These are phyloP conservation scores for Nidularia sp. DNA, from an alignment of 768 basidiomycete genomes.

Conservation along the genomic window DNA sequence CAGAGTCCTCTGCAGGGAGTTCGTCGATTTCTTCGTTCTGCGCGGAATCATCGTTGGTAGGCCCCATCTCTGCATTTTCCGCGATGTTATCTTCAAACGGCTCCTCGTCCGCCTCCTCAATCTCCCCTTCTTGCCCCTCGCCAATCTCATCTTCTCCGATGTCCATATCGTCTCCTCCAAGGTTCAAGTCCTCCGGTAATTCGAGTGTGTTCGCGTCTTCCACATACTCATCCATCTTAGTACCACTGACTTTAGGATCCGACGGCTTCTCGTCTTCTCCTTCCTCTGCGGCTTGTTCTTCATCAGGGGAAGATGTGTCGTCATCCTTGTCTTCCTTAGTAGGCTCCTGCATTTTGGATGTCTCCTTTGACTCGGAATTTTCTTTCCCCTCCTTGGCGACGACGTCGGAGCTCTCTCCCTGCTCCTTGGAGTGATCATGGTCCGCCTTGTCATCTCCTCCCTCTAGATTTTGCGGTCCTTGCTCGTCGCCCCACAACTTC, in stretches of 20 bases:
- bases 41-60: too few species aligned
- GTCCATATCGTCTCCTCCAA: slow-evolving; percentile 41
- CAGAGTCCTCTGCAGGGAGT: too few species aligned
- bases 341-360: slow-evolving; percentile 15
- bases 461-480: slow-evolving; percentile 47
- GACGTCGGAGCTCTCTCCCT: slow-evolving; percentile 58
- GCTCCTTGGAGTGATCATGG: slow-evolving; percentile 53
- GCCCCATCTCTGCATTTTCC: neutral
- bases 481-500: slow-evolving; percentile 94
- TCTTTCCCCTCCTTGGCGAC: slow-evolving; percentile 71
- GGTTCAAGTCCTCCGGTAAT: slow-evolving; percentile 82
- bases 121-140: neutral
- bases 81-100: slow-evolving; percentile 5
- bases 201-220: slow-evolving; percentile 82
- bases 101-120: slow-evolving; percentile 25
- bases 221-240: slow-evolving; percentile 71
- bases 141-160: slow-evolving; percentile 15
- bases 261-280: slow-evolving; percentile 33
- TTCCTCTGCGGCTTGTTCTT: slow-evolving; percentile 13
- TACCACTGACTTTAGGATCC: slow-evolving; percentile 50
- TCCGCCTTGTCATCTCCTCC: slow-evolving; percentile 53
- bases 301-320: slow-evolving; percentile 13
- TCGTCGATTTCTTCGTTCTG: too few species aligned
- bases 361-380: slow-evolving; percentile 26
- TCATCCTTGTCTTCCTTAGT: slow-evolving; percentile 12